These are phyloP conservation scores for Paramecium octaurelia DNA, from an alignment of 73 alveolate genomes.

Conservation along the genomic window DNA sequence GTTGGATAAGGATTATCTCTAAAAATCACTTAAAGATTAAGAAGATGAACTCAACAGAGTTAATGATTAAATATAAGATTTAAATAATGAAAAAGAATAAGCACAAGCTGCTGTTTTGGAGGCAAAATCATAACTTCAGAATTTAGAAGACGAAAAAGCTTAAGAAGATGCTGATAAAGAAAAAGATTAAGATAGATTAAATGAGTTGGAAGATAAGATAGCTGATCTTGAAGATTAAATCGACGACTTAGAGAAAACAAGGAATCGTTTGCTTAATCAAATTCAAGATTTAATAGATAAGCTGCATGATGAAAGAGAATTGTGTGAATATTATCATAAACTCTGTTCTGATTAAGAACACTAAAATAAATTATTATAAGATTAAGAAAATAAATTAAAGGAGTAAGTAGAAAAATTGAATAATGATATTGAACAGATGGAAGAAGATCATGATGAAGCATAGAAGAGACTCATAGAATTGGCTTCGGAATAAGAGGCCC, in stretches of 20 bases:
- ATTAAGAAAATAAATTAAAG: neutral
- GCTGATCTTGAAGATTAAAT: neutral
- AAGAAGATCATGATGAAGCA: conserved; percentile 19
- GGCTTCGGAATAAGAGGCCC: neutral
- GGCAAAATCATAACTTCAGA: neutral
- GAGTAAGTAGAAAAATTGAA: neutral
- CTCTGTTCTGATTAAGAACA: neutral
- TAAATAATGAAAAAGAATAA: neutral
- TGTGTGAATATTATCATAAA: neutral
- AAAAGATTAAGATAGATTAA: neutral
- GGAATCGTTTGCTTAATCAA: neutral
- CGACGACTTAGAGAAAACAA: neutral
- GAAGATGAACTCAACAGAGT: neutral
- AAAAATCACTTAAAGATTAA: neutral
- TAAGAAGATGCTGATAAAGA: conserved; percentile 1
- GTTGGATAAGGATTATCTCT: neutral
- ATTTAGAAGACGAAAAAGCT: neutral
- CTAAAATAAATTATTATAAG: neutral
- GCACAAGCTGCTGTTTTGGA: conserved; percentile 29
- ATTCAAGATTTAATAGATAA: neutral
- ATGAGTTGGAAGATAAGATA: neutral
- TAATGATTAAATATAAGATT: neutral
- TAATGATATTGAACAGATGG: neutral
- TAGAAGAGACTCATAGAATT: neutral
- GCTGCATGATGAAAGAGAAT: neutral